Percentiles rank a stretch among this genome's conserved stretches.
Conservation (phyloP, 345 rosid genomes). For the Eucalyptus regnans region DNA sequence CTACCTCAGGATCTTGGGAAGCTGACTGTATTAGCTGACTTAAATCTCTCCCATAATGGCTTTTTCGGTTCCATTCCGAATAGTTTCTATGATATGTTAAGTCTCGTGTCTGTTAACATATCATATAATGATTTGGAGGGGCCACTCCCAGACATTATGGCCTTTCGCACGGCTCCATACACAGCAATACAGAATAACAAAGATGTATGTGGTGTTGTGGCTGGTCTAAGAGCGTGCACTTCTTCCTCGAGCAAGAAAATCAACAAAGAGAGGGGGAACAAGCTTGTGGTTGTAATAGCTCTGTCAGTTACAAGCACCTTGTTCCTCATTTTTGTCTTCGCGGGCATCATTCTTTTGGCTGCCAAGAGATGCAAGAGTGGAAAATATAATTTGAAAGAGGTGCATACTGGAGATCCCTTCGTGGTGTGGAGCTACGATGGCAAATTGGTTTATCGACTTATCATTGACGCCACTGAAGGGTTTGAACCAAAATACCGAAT, state of each 20-base stretch:
- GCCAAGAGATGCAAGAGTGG: neutral
- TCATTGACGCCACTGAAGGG: neutral
- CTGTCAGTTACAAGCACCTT: neutral
- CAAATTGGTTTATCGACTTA: neutral
- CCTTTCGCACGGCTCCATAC: neutral
- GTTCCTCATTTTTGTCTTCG: neutral
- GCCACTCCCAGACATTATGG: neutral
- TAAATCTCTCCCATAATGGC: neutral
- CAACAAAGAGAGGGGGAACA: neutral
- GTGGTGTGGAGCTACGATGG: neutral
- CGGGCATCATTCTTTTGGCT: neutral
- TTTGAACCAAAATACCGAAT: neutral
- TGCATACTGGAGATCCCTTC: neutral
- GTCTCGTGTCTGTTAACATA: neutral
- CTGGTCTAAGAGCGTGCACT: neutral
- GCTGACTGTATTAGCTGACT: neutral
- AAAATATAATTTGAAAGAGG: neutral
- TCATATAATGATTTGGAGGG: neutral
- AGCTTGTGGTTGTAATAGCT: neutral
- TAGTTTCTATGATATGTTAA: neutral
- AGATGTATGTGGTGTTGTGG: neutral
- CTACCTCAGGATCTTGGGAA: neutral
- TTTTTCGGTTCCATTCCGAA: neutral
- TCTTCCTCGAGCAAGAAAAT: neutral
- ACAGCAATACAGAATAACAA: neutral